Evolutionary conservation across 1,284 basidiomycete genomes (phyloP).

Genomic region (Pterulicium gracile): DNA sequence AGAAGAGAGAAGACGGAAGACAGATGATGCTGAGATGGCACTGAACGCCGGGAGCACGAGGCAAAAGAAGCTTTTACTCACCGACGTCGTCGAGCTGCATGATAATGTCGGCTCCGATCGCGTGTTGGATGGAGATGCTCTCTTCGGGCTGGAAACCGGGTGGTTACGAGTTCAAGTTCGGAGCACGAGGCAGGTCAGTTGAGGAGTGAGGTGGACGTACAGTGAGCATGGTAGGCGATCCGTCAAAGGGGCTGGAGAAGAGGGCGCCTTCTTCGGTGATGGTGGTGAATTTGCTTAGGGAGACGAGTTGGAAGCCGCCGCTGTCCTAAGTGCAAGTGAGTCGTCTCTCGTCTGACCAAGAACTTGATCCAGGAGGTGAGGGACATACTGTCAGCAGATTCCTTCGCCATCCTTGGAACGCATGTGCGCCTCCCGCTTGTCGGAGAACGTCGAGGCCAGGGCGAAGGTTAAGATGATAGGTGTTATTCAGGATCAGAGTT

Average conservation of each 20-base stretch:
- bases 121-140: slow-evolving; percentile 77
- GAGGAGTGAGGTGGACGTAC: too few relatives aligned
- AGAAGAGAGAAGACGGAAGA: neutral
- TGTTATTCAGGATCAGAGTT: slow-evolving; percentile 75
- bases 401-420: slow-evolving; percentile 74
- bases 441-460: slow-evolving; percentile 66
- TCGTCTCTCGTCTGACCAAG: slow-evolving; percentile 5
- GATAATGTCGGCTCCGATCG: slow-evolving; percentile 82
- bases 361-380: slow-evolving; percentile 9
- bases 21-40: neutral
- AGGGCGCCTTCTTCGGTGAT: slow-evolving; percentile 81
- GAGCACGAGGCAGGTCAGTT: neutral
- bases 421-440: slow-evolving; percentile 69
- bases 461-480: slow-evolving; percentile 74
- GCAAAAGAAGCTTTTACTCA: slow-evolving; percentile 25
- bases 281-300: slow-evolving; percentile 70
- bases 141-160: slow-evolving; percentile 57
- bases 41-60: neutral
- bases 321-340: slow-evolving; percentile 44
- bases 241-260: slow-evolving; percentile 74
- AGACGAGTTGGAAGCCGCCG: slow-evolving; percentile 81
- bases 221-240: slow-evolving; percentile 75
- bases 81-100: slow-evolving; percentile 89
- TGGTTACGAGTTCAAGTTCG: slow-evolving; percentile 12
- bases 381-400: slow-evolving; percentile 68